A percentile compares a stretch with the other conserved stretches of the same genome.
Conservation (phyloP, 139 green algal species). For the Chlorella sp. region DNA sequence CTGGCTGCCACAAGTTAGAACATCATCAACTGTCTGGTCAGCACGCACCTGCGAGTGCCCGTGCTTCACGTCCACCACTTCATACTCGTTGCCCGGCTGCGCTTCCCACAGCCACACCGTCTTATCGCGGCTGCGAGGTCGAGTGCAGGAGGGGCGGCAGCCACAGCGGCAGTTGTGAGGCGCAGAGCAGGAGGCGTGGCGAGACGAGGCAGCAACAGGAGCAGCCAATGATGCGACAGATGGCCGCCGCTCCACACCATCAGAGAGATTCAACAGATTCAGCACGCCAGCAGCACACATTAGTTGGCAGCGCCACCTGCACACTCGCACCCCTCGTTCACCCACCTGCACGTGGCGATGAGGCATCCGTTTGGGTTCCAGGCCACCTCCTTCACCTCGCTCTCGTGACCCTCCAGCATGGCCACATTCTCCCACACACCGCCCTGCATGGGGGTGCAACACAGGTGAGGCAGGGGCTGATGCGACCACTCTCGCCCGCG, state of each 20-base stretch:
- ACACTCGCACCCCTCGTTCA: constrained; percentile 98
- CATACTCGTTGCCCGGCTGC: constrained; percentile 84
- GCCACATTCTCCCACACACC: constrained; percentile 83
- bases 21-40: too few relatives aligned
- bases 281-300: constrained; percentile 94
- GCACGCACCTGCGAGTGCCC: constrained; percentile 75
- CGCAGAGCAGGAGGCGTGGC: too few relatives aligned
- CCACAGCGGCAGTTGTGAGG: too few relatives aligned
- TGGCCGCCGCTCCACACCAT: too few relatives aligned
- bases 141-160: too few relatives aligned
- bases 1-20: too few relatives aligned
- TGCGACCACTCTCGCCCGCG: too few relatives aligned
- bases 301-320: constrained; percentile 83
- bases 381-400: constrained; percentile 93
- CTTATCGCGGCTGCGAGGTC: constrained; percentile 78
- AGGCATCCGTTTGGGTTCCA: constrained; percentile 82
- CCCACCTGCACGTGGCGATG: constrained; percentile 93
- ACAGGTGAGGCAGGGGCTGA: too few relatives aligned
- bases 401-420: constrained; percentile 93
- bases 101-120: constrained; percentile 97
- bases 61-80: constrained; percentile 96
- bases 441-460: constrained; percentile 57
- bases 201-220: too few relatives aligned
- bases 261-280: too few relatives aligned
- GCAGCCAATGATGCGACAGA: too few relatives aligned